Base-by-base conservation (phyloP, 2,329 filamentous ascomycete species). In the Fusarium sp. region DNA sequence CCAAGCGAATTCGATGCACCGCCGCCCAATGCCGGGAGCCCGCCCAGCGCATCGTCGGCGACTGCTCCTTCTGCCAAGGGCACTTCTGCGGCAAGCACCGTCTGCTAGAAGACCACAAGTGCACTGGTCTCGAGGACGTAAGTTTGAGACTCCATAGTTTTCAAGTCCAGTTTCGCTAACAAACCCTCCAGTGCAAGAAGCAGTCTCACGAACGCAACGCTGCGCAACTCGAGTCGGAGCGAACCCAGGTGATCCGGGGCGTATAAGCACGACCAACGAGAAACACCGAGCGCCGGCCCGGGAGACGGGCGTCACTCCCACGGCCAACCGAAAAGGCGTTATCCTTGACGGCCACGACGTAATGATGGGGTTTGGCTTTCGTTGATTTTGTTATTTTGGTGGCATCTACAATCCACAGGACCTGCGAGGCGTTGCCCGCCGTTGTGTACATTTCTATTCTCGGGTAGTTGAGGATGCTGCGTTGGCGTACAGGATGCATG, bases 71-170 rank as follows among this genome's bases (percentile, higher is more conserved):
- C 85, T 99, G 96, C 84, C 86, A 91, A 61, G 93, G 94, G 49
- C 92, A 96, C 79, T 98, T 93, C 85, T 99, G 96, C 82, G 93
- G 93, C 75, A 97, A 93, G 84, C 96, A 99, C 82, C 88, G 96
- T 61, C 87, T 98, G 82, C 82, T 98, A 70, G 96, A 99, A 81
- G 92, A 95, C 74, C 96, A 99, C 83, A 93, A 93, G 83, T 99
- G 96, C 83, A 89, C 88, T 70, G 93, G 93, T 40, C 85, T 99
- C 62, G 96, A 98, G 84, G 92, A 97, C 82, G 89, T 91, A 84
- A 83, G 89, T 79, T 40, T 38, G 13, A 49, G 16, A 34, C 25
- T 34, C 4, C 18, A 53, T 34, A 7, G n/a, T 33, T 14, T 25
- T 31, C 10, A 50, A 13, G 8, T 29, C 11, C n/a, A n/a, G n/a